These are phyloP conservation scores for Calonectria crousiana DNA, from an alignment of 2,329 filamentous ascomycete genomes.

Conservation along the genomic window DNA sequence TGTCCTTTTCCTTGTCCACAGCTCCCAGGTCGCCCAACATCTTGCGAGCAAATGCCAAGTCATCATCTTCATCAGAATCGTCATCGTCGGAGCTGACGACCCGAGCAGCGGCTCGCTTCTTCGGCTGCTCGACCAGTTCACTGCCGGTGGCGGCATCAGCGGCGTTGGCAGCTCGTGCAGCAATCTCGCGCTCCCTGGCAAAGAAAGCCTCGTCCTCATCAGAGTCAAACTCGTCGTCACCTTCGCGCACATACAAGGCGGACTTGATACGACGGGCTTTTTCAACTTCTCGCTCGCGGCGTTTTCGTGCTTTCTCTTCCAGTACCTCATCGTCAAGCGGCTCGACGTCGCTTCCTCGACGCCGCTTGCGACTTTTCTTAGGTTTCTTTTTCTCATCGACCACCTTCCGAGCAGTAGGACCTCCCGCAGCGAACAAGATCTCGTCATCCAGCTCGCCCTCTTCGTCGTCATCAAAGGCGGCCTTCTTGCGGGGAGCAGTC, in stretches of 20 bases:
- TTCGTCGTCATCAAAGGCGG: slow-evolving; percentile 78
- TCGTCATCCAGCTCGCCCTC: slow-evolving; percentile 66
- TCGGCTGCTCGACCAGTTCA: slow-evolving; percentile 23
- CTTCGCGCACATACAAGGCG: slow-evolving; percentile 81
- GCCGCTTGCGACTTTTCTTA: slow-evolving; percentile 57
- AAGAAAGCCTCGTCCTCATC: slow-evolving; percentile 81
- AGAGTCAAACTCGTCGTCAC: slow-evolving; percentile 90
- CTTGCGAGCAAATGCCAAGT: slow-evolving; percentile 34
- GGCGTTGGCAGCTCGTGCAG: slow-evolving; percentile 63
- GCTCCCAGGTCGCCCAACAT: slow-evolving; percentile 40
- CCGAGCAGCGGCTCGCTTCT: slow-evolving; percentile 39
- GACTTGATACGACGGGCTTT: slow-evolving; percentile 87
- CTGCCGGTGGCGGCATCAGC: slow-evolving; percentile 38
- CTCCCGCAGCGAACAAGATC: slow-evolving; percentile 75
- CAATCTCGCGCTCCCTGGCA: slow-evolving; percentile 72
- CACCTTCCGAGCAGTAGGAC: slow-evolving; percentile 69
- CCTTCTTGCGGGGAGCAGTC: slow-evolving; percentile 64
- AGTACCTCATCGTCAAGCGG: slow-evolving; percentile 73
- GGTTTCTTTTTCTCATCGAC: slow-evolving; percentile 70
- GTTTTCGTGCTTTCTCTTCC: slow-evolving; percentile 71
- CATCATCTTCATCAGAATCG: slow-evolving; percentile 39
- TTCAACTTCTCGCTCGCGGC: slow-evolving; percentile 78
- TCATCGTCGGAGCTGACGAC: slow-evolving; percentile 45
- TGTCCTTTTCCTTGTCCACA: slow-evolving; percentile 36
- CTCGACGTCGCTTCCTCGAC: slow-evolving; percentile 59